Evolutionary conservation across 805 yeast genomes (phyloP).

Genomic region (Scheffersomyces amazonensis): DNA sequence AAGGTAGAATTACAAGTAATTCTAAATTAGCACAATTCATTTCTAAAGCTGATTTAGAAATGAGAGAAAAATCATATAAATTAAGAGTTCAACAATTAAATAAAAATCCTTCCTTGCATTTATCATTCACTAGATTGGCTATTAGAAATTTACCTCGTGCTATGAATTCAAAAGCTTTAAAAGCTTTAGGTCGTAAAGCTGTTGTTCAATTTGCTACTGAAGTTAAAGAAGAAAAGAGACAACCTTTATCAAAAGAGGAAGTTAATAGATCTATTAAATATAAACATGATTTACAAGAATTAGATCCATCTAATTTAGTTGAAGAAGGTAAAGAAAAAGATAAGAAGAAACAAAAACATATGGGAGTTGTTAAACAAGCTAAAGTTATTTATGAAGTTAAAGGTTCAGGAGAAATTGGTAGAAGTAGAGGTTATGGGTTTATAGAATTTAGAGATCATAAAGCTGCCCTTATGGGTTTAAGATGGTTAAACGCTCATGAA

Average conservation of each 20-base stretch:
- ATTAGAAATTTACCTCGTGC: conserved; percentile 91
- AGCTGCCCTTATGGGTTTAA: conserved; percentile 88
- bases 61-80: conserved; percentile 84
- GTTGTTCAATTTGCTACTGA: conserved; percentile 93
- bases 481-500: conserved; percentile 95
- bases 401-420: conserved; percentile 80
- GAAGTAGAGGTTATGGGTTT: conserved; percentile 97
- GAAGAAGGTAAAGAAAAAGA: conserved; percentile 32
- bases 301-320: conserved; percentile 5
- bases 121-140: conserved; percentile 93
- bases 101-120: conserved; percentile 86
- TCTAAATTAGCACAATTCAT: conserved; percentile 75
- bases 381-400: conserved; percentile 91
- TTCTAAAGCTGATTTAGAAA: conserved; percentile 70
- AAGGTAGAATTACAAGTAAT: conserved; percentile 83
- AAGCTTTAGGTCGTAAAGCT: conserved; percentile 91
- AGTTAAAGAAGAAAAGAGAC: conserved; percentile 71
- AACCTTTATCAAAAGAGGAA: conserved; percentile 88
- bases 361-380: conserved; percentile 91
- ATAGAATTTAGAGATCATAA: conserved; percentile 90
- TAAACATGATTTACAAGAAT: conserved; percentile 39
- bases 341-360: conserved; percentile 65
- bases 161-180: conserved; percentile 82
- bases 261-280: conserved; percentile 71
- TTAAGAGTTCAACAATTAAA: conserved; percentile 86